Conservation (phyloP, 257 asterid species). For the Plectranthus barbatus region DNA sequence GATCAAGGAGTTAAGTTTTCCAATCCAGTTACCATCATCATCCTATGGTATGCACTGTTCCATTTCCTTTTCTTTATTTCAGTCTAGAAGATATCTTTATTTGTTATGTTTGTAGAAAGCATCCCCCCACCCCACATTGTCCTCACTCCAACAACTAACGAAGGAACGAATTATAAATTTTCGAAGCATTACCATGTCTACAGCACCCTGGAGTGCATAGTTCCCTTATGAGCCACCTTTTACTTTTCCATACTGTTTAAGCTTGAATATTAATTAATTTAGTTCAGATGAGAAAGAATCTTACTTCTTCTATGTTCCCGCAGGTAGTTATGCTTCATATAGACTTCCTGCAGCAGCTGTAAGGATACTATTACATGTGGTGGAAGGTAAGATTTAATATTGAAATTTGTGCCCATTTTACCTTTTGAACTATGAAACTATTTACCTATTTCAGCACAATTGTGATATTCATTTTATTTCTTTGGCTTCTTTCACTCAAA, state of each 20-base stretch:
- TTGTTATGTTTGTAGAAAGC: not conserved
- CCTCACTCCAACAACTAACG: too few relatives aligned
- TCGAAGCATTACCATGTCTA: too few relatives aligned
- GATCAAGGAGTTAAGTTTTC: constrained; percentile 71
- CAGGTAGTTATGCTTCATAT: constrained; percentile 64
- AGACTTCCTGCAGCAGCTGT: constrained; percentile 75
- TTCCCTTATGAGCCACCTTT: too few relatives aligned
- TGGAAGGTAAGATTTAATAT: constrained; percentile 58
- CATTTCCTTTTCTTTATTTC: not conserved
- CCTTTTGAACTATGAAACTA: not conserved
- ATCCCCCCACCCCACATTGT: too few relatives aligned
- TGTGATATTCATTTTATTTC: not conserved
- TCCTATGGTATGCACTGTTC: constrained; percentile 41
- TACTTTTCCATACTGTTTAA: too few relatives aligned
- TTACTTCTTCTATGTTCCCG: constrained; percentile 14
- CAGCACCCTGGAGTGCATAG: too few relatives aligned
- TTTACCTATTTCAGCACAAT: not conserved
- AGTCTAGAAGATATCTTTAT: not conserved
- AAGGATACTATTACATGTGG: constrained; percentile 81
- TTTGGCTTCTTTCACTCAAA: not conserved
- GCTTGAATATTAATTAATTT: constrained; percentile 7
- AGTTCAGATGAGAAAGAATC: constrained; percentile 1
- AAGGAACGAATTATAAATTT: too few relatives aligned
- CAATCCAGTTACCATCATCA: constrained; percentile 61
- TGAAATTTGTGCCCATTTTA: constrained; percentile 3